Evolutionary conservation across 345 rosid genomes (phyloP), one percentile per base, ranked within the genome.

Genomic region (Ceriops decandra): DNA sequence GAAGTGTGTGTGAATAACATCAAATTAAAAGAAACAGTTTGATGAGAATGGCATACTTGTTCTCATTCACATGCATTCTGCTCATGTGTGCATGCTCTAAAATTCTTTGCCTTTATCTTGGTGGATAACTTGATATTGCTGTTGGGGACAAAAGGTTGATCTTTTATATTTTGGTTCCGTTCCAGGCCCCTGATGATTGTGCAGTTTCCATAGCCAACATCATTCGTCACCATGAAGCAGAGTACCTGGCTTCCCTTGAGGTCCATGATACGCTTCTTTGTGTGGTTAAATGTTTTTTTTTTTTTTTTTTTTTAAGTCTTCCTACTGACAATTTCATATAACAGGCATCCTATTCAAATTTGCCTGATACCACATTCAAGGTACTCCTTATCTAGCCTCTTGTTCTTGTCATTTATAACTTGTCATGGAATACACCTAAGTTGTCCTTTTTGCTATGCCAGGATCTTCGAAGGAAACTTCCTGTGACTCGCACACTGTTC

Each of bases 381-480:
- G 99, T 77, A 68, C 32, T 19, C 32, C 2, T 60, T 31, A 13
- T 19, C 30, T 59, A 13, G 60, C 46, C 24, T 54, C 22, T 15
- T 21, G 16, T 63, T 63, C 17, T 13, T 42, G 20, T n/a, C 54
- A 33, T 63, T 46, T 3, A 42, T 63, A 22, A 38, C 53, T 35
- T 20, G 31, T 22, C 24, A 19, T 2, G 16, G 36, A 13, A 47
- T 15, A 63, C 28, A 56, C 15, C 59, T 38, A 20, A 52, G 46
- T 58, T 31, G 47, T 52, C 31, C 22, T 20, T 52, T 52, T 7
- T 30, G 31, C 52, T 35, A 59, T 76, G 49, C 77, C 85, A 95
- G 98, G 99, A 95, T 75, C 86, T 95, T n/a, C 82, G 98, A 70
- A 82, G 99, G 81, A 92, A 92, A 86, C 99, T 92, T 64, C 99